These are phyloP conservation scores for Helotiales sp. DNA, from an alignment of 2,329 filamentous ascomycete species.

Conservation along the genomic window DNA sequence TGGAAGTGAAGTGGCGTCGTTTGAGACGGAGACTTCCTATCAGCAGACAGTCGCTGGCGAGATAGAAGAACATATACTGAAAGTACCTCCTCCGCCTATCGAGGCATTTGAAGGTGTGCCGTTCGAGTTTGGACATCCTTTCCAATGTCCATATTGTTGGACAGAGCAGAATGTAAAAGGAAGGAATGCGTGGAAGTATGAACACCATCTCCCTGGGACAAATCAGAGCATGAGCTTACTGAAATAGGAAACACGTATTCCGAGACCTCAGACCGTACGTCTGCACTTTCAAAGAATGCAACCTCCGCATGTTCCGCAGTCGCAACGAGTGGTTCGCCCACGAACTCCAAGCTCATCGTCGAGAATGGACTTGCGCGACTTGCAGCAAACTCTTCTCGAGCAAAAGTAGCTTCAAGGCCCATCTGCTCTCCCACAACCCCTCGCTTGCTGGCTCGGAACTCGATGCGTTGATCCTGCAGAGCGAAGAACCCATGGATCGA, in stretches of 20 bases:
- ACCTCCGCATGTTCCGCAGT: slow-evolving; percentile 39
- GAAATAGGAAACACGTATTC: slow-evolving; percentile 41
- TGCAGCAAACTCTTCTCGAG: slow-evolving; percentile 30
- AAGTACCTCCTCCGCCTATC: slow-evolving; percentile 30
- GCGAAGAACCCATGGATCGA: slow-evolving; percentile 33
- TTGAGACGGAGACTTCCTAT: slow-evolving; percentile 37
- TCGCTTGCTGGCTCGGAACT: slow-evolving; percentile 27
- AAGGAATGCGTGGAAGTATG: slow-evolving; percentile 34
- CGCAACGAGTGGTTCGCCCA: slow-evolving; percentile 43
- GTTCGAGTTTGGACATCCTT: slow-evolving; percentile 35
- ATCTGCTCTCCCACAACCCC: slow-evolving; percentile 26
- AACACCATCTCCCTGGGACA: neutral
- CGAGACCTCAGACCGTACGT: slow-evolving; percentile 45
- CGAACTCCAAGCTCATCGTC: slow-evolving; percentile 42
- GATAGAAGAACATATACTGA: slow-evolving; percentile 13
- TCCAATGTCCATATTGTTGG: slow-evolving; percentile 36
- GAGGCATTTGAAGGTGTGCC: slow-evolving; percentile 32
- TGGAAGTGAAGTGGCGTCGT: slow-evolving; percentile 23
- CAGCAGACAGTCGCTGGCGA: slow-evolving; percentile 30
- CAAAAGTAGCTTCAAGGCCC: slow-evolving; percentile 21
- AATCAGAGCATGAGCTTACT: slow-evolving; percentile 13
- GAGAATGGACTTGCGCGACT: slow-evolving; percentile 38
- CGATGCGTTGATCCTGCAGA: slow-evolving; percentile 33
- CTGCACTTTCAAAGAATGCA: slow-evolving; percentile 44
- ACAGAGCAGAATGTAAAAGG: slow-evolving; percentile 33